Conservation (phyloP, 2,329 filamentous ascomycete species). For the Neopestalotiopsis rosae region DNA sequence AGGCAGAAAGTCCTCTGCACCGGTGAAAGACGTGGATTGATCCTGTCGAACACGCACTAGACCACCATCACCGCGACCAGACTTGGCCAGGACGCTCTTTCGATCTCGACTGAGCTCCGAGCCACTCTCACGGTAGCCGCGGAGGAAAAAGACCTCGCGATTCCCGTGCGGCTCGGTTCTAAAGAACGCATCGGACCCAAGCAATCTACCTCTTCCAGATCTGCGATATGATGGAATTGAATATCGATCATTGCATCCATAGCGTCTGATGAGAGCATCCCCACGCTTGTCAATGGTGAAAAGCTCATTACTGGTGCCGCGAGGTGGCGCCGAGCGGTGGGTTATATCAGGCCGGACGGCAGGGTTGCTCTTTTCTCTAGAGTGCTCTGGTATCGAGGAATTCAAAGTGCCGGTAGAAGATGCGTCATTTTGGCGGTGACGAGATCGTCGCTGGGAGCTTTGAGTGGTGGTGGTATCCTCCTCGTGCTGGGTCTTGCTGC, state of each 20-base stretch:
- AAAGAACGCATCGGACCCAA: slow-evolving; percentile 67
- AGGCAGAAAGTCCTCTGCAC: slow-evolving; percentile 54
- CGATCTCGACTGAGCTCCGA: slow-evolving; percentile 49
- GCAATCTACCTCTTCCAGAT: slow-evolving; percentile 68
- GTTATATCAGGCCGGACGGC: slow-evolving; percentile 15
- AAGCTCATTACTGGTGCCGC: slow-evolving; percentile 32
- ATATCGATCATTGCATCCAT: slow-evolving; percentile 75
- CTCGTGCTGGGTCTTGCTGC: neutral
- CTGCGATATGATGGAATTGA: slow-evolving; percentile 75
- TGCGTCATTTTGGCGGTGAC: neutral
- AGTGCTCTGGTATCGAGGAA: neutral
- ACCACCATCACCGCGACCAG: slow-evolving; percentile 42
- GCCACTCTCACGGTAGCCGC: slow-evolving; percentile 48
- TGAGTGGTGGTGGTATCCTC: neutral
- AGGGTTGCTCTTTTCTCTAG: neutral
- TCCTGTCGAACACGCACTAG: slow-evolving; percentile 46
- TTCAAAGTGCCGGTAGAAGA: neutral
- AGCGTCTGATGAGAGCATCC: slow-evolving; percentile 76
- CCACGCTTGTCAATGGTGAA: slow-evolving; percentile 76
- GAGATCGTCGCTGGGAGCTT: neutral
- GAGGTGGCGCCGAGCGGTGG: slow-evolving; percentile 21
- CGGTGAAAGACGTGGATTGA: slow-evolving; percentile 26
- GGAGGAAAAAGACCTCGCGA: slow-evolving; percentile 59
- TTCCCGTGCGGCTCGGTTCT: slow-evolving; percentile 71
- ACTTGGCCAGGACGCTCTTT: slow-evolving; percentile 52